phyloP scores from a whole-genome alignment of 176 grass and related monocot species.

The Aegilops sharonensis region DNA sequence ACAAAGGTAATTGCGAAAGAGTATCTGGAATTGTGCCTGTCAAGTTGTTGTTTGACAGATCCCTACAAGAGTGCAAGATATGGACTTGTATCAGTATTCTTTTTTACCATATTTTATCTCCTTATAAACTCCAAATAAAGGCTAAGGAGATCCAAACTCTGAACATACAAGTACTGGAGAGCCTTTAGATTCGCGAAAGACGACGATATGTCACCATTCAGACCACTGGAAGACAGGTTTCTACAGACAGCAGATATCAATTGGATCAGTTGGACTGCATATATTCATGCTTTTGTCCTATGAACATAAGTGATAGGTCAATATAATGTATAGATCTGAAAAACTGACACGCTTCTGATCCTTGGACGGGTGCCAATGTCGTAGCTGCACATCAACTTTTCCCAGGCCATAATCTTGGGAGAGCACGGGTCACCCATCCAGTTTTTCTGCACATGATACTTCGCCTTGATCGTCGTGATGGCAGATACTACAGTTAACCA shows the following conservation, averaged over 20 bases:
- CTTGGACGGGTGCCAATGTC: conserved; percentile 34
- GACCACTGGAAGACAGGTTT: conserved; percentile 45
- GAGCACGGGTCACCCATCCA: conserved; percentile 70
- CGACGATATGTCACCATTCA: conserved; percentile 42
- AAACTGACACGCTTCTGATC: conserved; percentile 42
- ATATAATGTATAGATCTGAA: neutral
- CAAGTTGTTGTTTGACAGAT: conserved; percentile 73
- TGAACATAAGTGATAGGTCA: too few relatives aligned
- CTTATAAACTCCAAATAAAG: neutral
- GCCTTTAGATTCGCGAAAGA: conserved; percentile 39
- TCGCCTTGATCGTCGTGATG: conserved; percentile 41
- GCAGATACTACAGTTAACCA: conserved; percentile 42
- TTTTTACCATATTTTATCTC: neutral
- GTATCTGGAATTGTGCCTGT: conserved; percentile 47
- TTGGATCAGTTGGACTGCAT: neutral
- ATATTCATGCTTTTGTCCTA: neutral
- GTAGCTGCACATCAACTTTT: conserved; percentile 57
- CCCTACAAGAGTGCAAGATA: conserved; percentile 27
- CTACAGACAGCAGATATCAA: conserved; percentile 21
- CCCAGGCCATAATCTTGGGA: conserved; percentile 50
- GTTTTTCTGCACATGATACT: conserved; percentile 39
- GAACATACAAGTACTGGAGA: conserved; percentile 45
- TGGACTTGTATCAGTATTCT: too few relatives aligned
- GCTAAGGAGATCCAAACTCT: neutral
- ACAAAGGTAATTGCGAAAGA: conserved; percentile 35